Evolutionary conservation across 495 filamentous ascomycete genomes (phyloP).

Genomic region (Darksidea phi): DNA sequence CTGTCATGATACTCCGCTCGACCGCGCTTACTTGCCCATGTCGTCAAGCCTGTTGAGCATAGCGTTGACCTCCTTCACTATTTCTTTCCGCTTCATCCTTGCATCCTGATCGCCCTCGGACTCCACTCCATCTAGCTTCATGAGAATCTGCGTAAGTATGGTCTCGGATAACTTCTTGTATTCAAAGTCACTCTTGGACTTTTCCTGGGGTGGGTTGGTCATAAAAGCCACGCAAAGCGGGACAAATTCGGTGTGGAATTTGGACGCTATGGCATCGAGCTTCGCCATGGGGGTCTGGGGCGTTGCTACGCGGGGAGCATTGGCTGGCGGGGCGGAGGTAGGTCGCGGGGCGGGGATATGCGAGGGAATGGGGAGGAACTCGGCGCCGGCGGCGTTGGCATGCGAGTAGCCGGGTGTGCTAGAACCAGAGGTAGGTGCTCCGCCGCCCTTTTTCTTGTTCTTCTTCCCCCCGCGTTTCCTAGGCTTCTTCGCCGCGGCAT

Average conservation of each 20-base stretch:
- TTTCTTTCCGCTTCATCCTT: conserved; percentile 26
- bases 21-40: neutral
- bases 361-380: conserved; percentile 27
- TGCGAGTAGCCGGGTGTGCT: conserved; percentile 39
- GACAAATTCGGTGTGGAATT: conserved; percentile 64
- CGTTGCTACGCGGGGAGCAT: conserved; percentile 37
- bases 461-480: conserved; percentile 29
- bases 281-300: conserved; percentile 63
- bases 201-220: conserved; percentile 63
- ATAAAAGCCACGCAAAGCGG: conserved; percentile 68
- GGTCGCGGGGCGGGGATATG: conserved; percentile 50
- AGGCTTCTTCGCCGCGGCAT: conserved; percentile 16
- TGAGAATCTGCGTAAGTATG: conserved; percentile 74
- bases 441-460: conserved; percentile 25
- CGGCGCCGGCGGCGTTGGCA: conserved; percentile 16
- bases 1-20: neutral
- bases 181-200: conserved; percentile 69
- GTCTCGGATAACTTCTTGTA: conserved; percentile 80
- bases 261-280: conserved; percentile 64
- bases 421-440: conserved; percentile 9
- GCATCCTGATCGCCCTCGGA: conserved; percentile 32
- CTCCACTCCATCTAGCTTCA: conserved; percentile 51
- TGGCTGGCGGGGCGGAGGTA: conserved; percentile 28
- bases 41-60: conserved; percentile 33
- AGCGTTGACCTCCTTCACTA: conserved; percentile 36